These are phyloP conservation scores for Aegilops sharonensis DNA, from an alignment of 176 grass and related monocot genomes.

Conservation along the genomic window DNA sequence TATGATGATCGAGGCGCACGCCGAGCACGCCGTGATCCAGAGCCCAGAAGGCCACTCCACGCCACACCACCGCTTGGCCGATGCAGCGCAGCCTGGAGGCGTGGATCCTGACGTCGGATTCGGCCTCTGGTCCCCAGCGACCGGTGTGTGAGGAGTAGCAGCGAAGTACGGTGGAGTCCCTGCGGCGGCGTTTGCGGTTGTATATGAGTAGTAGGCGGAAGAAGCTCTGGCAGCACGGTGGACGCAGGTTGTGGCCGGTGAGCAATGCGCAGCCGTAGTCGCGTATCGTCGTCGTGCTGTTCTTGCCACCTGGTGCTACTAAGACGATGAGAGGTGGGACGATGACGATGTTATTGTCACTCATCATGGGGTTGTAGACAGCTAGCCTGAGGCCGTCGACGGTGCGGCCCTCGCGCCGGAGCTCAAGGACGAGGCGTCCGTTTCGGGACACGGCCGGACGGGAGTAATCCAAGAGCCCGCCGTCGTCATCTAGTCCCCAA, in stretches of 20 bases:
- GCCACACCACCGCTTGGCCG: background rate
- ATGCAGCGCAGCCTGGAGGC: background rate
- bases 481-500: background rate
- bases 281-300: too few relatives aligned
- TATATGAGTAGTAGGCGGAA: conserved; percentile 1
- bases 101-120: background rate
- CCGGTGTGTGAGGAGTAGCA: conserved; percentile 20
- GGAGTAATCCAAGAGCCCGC: background rate
- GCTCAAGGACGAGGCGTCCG: background rate
- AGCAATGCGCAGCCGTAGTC: conserved; percentile 22
- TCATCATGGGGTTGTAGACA: background rate
- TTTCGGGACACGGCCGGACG: background rate
- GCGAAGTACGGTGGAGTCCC: background rate
- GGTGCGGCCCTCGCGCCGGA: background rate
- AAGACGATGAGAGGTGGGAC: background rate
- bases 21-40: conserved; percentile 10
- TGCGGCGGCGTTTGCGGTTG: background rate
- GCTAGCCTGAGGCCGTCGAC: background rate
- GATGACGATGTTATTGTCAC: background rate
- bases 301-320: background rate
- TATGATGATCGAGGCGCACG: background rate
- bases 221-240: background rate
- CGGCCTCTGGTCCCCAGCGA: background rate
- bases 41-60: background rate
- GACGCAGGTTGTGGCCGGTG: conserved; percentile 3